phyloP scores from a whole-genome alignment of 805 yeast genomes.

The Kazachstania africana region DNA sequence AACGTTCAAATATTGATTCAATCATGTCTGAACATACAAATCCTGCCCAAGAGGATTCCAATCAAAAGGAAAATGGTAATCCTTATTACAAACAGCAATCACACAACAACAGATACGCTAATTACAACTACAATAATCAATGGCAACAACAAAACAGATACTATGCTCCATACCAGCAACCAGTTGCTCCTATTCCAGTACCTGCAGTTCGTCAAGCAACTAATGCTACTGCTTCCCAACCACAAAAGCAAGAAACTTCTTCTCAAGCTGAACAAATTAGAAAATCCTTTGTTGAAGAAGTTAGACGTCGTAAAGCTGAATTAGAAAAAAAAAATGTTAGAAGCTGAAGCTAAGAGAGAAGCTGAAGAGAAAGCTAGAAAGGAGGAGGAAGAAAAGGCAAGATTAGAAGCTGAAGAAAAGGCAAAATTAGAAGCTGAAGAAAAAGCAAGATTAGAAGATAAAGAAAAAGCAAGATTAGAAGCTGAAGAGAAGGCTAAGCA shows the following conservation, averaged over 20 bases:
- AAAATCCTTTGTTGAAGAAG: slow-evolving; percentile 21
- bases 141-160: slow-evolving; percentile 8
- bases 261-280: slow-evolving; percentile 15
- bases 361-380: slow-evolving; percentile 4
- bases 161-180: slow-evolving; percentile 6
- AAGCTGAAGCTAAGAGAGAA: slow-evolving; percentile 1
- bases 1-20: too few relatives aligned
- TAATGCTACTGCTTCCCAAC: slow-evolving; percentile 9
- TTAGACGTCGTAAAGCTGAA: slow-evolving; percentile 20
- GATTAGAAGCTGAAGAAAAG: neutral
- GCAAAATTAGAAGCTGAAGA: neutral
- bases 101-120: too few relatives aligned
- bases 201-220: slow-evolving; percentile 6
- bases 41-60: too few relatives aligned
- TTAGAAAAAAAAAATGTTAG: slow-evolving; percentile 19
- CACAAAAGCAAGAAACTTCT: slow-evolving; percentile 1
- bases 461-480: slow-evolving; percentile 1
- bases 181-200: slow-evolving; percentile 22
- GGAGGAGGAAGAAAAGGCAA: slow-evolving; percentile 5
- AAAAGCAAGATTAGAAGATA: slow-evolving; percentile 1
- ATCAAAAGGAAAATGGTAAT: too few relatives aligned
- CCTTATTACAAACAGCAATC: too few relatives aligned
- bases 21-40: too few relatives aligned
- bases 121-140: slow-evolving; percentile 1
- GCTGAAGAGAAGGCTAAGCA: neutral